phyloP scores from a whole-genome alignment of 345 rosid genomes.

The Populus euphratica region DNA sequence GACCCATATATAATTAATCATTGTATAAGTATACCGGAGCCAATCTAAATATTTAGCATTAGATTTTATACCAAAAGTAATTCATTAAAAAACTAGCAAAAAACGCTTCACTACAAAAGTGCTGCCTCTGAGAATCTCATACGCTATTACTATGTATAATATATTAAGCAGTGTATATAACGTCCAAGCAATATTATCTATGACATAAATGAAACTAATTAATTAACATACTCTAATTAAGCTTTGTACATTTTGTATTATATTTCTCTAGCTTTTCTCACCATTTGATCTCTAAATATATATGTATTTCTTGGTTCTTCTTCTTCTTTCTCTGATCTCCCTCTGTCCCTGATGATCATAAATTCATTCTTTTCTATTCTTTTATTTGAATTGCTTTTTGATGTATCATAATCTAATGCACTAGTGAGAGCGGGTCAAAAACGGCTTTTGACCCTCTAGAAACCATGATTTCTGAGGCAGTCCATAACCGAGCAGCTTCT shows the following conservation, averaged over 20 bases:
- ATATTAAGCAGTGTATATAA: not conserved
- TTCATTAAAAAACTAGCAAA: not conserved
- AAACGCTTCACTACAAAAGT: not conserved
- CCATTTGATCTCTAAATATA: not conserved
- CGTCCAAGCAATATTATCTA: not conserved
- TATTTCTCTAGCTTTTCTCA: not conserved
- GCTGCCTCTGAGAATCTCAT: not conserved
- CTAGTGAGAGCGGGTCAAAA: constrained; percentile 35
- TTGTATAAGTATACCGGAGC: constrained; percentile 22
- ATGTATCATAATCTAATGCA: constrained; percentile 15
- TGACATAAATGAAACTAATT: not conserved
- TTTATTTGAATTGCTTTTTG: not conserved
- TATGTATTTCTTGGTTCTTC: not conserved
- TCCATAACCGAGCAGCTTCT: constrained; percentile 78
- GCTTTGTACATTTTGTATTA: too few species aligned
- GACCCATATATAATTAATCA: constrained; percentile 16
- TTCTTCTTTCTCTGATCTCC: not conserved
- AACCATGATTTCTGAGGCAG: constrained; percentile 75
- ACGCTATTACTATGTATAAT: not conserved
- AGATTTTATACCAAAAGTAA: not conserved
- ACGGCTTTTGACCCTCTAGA: constrained; percentile 50
- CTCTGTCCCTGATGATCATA: not conserved
- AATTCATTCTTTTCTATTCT: not conserved
- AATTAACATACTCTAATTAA: not conserved
- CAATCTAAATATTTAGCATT: not conserved